Evolutionary conservation across 2,329 filamentous ascomycete species (phyloP).

Genomic region (Colletotrichum echinochloae): DNA sequence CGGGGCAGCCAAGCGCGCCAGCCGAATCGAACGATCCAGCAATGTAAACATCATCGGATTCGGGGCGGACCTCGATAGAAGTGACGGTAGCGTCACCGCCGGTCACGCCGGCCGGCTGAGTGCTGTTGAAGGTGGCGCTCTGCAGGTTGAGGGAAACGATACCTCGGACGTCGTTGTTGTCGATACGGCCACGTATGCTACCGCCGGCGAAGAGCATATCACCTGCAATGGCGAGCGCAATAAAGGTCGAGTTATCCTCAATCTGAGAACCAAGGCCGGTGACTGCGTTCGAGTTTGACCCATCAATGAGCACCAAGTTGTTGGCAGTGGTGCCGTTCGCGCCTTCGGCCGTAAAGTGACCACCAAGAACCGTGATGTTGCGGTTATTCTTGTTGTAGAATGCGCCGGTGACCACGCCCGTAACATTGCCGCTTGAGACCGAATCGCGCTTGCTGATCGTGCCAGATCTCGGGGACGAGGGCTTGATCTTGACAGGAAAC

Average conservation of each 20-base stretch:
- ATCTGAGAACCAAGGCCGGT: slow-evolving; percentile 77
- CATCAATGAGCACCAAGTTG: slow-evolving; percentile 87
- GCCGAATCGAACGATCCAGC: slow-evolving; percentile 87
- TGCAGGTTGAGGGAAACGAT: slow-evolving; percentile 84
- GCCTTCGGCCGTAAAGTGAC: slow-evolving; percentile 81
- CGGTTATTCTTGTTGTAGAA: slow-evolving; percentile 78
- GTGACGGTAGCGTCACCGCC: slow-evolving; percentile 80
- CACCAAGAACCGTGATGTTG: slow-evolving; percentile 89
- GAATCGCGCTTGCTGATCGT: slow-evolving; percentile 61
- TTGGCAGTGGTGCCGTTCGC: slow-evolving; percentile 77
- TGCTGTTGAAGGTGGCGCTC: slow-evolving; percentile 67
- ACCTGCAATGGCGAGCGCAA: slow-evolving; percentile 74
- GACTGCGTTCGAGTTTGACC: slow-evolving; percentile 73
- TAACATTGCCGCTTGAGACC: slow-evolving; percentile 55
- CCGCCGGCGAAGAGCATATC: slow-evolving; percentile 86
- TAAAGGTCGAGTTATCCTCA: slow-evolving; percentile 78
- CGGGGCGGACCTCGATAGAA: slow-evolving; percentile 78
- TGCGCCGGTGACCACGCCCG: slow-evolving; percentile 80
- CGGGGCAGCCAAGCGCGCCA: slow-evolving; percentile 84
- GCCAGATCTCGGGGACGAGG: slow-evolving; percentile 48
- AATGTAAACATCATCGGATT: slow-evolving; percentile 81
- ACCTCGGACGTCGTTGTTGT: slow-evolving; percentile 73
- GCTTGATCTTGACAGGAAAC: slow-evolving; percentile 68
- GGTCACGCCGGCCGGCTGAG: slow-evolving; percentile 80
- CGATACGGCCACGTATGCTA: slow-evolving; percentile 77